Conservation (phyloP, 2,329 filamentous ascomycete species). For the Canariomyces notabilis region DNA sequence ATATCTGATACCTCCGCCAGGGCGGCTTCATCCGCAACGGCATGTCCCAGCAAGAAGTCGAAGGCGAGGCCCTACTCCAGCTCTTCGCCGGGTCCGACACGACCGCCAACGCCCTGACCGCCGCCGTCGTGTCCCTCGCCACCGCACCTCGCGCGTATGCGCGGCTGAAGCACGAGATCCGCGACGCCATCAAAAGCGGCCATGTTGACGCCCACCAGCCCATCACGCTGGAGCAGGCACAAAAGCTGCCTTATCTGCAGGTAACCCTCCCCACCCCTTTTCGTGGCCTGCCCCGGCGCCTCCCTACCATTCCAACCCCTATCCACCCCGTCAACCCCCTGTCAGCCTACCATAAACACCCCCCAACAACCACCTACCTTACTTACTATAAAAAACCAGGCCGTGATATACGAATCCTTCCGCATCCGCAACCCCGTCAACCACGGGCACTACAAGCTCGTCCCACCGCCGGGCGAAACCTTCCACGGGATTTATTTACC, state of each 20-base stretch:
- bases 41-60: slow-evolving; percentile 33
- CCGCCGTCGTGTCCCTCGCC: slow-evolving; percentile 10
- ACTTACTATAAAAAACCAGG: slow-evolving; percentile 5
- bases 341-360: too few relatives aligned
- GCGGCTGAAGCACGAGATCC: slow-evolving; percentile 14
- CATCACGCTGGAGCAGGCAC: slow-evolving; percentile 23
- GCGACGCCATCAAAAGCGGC: slow-evolving; percentile 10
- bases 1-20: not conserved
- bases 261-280: not conserved
- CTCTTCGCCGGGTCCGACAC: slow-evolving; percentile 20
- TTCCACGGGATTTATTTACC: slow-evolving; percentile 23
- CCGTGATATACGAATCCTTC: slow-evolving; percentile 26
- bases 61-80: slow-evolving; percentile 35
- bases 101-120: not conserved
- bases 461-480: slow-evolving; percentile 24
- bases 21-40: slow-evolving; percentile 30
- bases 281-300: not conserved
- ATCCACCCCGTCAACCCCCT: too few relatives aligned
- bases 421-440: slow-evolving; percentile 20
- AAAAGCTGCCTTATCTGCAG: slow-evolving; percentile 39
- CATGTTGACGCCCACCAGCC: slow-evolving; percentile 7
- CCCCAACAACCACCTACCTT: not conserved
- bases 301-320: too few relatives aligned
- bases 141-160: slow-evolving; percentile 3
- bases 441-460: slow-evolving; percentile 16